Conservation (phyloP, 2,329 filamentous ascomycete species). For the Talaromyces sp. region DNA sequence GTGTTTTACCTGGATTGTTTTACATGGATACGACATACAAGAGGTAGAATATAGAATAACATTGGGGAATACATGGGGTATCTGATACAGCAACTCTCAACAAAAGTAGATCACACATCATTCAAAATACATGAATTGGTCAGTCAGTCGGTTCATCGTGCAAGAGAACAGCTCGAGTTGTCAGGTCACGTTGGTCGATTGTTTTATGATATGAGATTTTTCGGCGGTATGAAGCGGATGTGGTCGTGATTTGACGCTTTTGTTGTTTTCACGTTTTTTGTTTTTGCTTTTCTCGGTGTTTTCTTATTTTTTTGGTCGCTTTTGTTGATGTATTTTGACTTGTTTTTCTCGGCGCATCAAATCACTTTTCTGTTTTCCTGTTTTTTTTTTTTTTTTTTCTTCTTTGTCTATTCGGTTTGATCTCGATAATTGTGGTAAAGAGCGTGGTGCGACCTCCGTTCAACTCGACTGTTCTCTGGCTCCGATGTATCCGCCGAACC, state of each 20-base stretch:
- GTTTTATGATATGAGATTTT: background rate
- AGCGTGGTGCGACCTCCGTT: background rate
- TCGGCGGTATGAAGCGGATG: background rate
- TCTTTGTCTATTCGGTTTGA: background rate
- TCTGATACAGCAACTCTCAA: constrained; percentile 10
- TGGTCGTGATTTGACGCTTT: constrained; percentile 6
- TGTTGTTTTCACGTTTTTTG: constrained; percentile 3
- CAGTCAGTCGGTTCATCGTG: background rate
- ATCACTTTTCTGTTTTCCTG: constrained; percentile 11
- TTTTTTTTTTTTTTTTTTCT: constrained; percentile 8
- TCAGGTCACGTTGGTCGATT: background rate
- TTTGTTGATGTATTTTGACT: background rate
- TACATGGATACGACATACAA: background rate
- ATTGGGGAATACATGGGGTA: constrained; percentile 7
- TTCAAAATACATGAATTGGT: background rate
- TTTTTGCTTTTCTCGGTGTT: background rate
- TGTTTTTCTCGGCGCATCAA: constrained; percentile 9
- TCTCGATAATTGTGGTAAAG: background rate
- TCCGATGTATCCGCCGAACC: background rate
- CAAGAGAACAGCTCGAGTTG: background rate
- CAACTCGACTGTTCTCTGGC: background rate
- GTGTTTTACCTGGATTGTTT: no score
- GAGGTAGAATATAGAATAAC: background rate
- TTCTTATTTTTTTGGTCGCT: background rate
- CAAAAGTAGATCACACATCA: constrained; percentile 1